phyloP scores from a whole-genome alignment of 2,329 filamentous ascomycete species.

The Fusarium drepaniforme region DNA sequence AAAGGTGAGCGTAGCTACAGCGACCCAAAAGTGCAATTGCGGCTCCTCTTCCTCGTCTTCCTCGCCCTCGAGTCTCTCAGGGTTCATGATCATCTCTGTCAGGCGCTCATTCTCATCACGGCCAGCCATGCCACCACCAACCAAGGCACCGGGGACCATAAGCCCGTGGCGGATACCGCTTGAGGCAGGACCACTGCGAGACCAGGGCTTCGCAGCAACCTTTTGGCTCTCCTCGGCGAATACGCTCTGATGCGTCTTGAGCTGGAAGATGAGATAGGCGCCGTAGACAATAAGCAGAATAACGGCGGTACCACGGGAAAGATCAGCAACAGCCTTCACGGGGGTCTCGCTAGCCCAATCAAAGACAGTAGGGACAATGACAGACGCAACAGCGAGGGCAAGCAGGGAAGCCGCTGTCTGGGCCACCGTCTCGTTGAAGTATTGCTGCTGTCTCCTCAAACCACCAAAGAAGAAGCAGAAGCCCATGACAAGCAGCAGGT shows the following conservation, averaged over 20 bases:
- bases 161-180: constrained; percentile 56
- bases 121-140: constrained; percentile 50
- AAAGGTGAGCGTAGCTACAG: constrained; percentile 76
- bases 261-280: constrained; percentile 90
- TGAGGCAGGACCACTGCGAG: constrained; percentile 42
- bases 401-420: constrained; percentile 89
- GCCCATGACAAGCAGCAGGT: constrained; percentile 87
- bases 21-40: constrained; percentile 78
- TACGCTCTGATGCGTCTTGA: constrained; percentile 84
- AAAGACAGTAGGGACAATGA: constrained; percentile 94
- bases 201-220: constrained; percentile 70
- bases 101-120: constrained; percentile 57
- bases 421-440: constrained; percentile 92
- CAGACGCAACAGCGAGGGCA: constrained; percentile 80
- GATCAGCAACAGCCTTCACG: constrained; percentile 64
- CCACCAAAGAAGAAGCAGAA: constrained; percentile 95
- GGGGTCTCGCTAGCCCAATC: constrained; percentile 62
- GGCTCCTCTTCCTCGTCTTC: constrained; percentile 79
- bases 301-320: constrained; percentile 80
- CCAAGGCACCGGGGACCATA: constrained; percentile 54
- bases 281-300: constrained; percentile 88
- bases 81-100: constrained; percentile 59
- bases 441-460: constrained; percentile 81
- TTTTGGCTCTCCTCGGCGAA: constrained; percentile 87
- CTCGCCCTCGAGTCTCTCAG: constrained; percentile 52